phyloP scores from a whole-genome alignment of 371 early-diverging fungal genomes.

The Aphelidium insulamus region DNA sequence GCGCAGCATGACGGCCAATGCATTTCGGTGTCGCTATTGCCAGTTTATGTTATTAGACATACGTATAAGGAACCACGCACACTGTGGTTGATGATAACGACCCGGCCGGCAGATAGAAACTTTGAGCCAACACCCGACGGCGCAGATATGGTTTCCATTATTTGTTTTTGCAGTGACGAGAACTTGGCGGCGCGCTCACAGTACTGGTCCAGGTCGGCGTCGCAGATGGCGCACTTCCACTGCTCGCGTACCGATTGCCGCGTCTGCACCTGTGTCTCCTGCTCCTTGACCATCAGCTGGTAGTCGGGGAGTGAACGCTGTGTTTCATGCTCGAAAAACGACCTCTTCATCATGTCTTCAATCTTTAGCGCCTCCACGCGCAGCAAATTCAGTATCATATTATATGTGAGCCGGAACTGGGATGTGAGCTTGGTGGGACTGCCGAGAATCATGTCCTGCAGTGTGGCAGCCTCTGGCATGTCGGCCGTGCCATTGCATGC shows the following conservation, averaged over 20 bases:
- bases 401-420: conserved; percentile 96
- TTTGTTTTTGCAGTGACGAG: conserved; percentile 23
- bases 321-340: conserved; percentile 75
- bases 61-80: conserved; percentile 9
- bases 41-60: background rate
- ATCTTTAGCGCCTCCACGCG: conserved; percentile 93
- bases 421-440: conserved; percentile 74
- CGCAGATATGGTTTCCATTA: conserved; percentile 35
- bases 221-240: conserved; percentile 66
- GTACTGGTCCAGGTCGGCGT: conserved; percentile 40
- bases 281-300: conserved; percentile 25
- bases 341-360: conserved; percentile 93
- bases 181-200: conserved; percentile 38
- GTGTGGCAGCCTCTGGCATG: conserved; percentile 20
- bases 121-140: conserved; percentile 32
- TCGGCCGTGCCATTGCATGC: conserved; percentile 25
- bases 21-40: conserved; percentile 28
- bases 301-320: conserved; percentile 61
- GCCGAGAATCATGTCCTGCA: conserved; percentile 62
- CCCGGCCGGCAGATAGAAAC: conserved; percentile 36
- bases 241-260: no score
- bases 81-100: conserved; percentile 43
- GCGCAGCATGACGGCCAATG: conserved; percentile 37
- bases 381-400: conserved; percentile 94
- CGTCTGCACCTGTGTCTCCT: conserved; percentile 5